A percentile compares a stretch with the other conserved stretches of the same genome.
phyloP scores from a whole-genome alignment of 768 basidiomycete species.

The Suillus lakei region DNA sequence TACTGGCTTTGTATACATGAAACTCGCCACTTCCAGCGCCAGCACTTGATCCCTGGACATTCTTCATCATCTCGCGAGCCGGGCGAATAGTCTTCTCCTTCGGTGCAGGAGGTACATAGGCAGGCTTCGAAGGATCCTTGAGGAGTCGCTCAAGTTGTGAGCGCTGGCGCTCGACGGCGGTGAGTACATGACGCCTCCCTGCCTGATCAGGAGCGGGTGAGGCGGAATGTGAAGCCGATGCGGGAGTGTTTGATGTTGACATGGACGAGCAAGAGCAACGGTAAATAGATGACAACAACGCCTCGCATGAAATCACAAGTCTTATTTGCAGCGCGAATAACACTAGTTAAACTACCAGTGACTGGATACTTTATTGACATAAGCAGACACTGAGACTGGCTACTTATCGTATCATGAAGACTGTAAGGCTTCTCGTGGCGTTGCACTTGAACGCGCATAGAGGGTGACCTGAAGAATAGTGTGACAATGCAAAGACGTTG shows the following conservation, averaged over 20 bases:
- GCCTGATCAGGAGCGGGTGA: constrained; percentile 34
- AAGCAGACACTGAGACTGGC: background rate
- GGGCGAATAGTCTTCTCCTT: constrained; percentile 84
- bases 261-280: constrained; percentile 23
- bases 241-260: constrained; percentile 36
- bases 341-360: background rate
- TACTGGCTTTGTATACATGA: constrained; percentile 96
- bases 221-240: constrained; percentile 31
- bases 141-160: constrained; percentile 85
- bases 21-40: constrained; percentile 98
- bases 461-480: background rate
- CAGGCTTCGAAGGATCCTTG: constrained; percentile 86
- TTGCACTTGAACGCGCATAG: background rate
- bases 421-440: background rate
- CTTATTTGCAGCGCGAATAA: background rate
- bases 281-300: constrained; percentile 28
- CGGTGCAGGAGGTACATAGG: constrained; percentile 76
- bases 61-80: constrained; percentile 97
- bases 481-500: no score
- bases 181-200: constrained; percentile 49
- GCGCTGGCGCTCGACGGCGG: constrained; percentile 56
- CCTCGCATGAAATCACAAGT: no score
- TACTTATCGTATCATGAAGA: background rate
- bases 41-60: constrained; percentile 96
- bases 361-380: background rate